Percentiles rank a stretch among this genome's conserved stretches.
Conservation (phyloP, 768 basidiomycete species). For the Gyrodon lividus region DNA sequence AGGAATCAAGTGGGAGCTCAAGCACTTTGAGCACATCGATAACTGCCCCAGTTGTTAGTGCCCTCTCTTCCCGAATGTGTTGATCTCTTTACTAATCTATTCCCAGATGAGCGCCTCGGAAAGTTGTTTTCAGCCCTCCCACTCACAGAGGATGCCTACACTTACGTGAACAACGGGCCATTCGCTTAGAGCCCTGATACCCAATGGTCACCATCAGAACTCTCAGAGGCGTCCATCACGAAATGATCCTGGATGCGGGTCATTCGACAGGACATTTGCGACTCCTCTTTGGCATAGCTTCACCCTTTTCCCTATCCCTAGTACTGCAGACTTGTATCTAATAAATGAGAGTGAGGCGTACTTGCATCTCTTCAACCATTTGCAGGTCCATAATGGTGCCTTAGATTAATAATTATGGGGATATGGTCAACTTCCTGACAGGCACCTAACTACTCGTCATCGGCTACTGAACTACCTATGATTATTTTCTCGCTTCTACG, state of each 20-base stretch:
- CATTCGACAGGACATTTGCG: slow-evolving; percentile 5
- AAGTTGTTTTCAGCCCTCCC: slow-evolving; percentile 60
- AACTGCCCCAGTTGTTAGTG: slow-evolving; percentile 71
- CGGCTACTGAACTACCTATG: not conserved
- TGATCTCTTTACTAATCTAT: not conserved
- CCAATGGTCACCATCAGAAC: not conserved
- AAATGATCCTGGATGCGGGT: slow-evolving; percentile 1
- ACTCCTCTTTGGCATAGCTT: slow-evolving; percentile 17
- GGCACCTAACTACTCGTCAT: slow-evolving; percentile 6
- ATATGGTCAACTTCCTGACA: too few species aligned
- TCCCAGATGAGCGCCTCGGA: slow-evolving; percentile 60
- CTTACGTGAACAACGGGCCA: slow-evolving; percentile 59
- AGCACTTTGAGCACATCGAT: slow-evolving; percentile 72
- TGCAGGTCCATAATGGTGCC: not conserved
- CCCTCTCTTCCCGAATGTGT: not conserved
- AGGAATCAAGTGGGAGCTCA: slow-evolving; percentile 71
- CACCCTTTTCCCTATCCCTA: slow-evolving; percentile 7
- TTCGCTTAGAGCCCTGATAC: slow-evolving; percentile 15
- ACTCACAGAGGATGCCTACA: slow-evolving; percentile 73
- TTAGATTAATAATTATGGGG: not conserved
- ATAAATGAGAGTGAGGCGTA: slow-evolving; percentile 12
- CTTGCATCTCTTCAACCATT: not conserved
- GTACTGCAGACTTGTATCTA: slow-evolving; percentile 9
- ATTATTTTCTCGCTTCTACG: slow-evolving; percentile 40
- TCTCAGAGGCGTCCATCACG: slow-evolving; percentile 2